These are phyloP conservation scores for Xylaria sp. DNA, from an alignment of 2,329 filamentous ascomycete species.

Conservation along the genomic window DNA sequence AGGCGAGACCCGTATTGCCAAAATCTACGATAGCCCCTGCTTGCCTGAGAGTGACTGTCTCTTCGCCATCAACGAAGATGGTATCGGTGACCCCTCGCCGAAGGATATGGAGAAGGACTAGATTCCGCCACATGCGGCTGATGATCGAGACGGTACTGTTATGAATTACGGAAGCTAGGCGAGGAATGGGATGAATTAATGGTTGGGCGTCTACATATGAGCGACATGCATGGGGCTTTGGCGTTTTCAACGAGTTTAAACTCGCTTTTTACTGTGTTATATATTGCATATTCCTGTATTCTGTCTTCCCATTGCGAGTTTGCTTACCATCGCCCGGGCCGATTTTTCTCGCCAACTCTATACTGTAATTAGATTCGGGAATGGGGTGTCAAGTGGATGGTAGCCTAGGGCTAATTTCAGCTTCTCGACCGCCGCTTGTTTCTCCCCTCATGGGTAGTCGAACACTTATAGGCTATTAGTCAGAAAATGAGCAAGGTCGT, in stretches of 20 bases:
- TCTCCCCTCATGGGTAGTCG: neutral
- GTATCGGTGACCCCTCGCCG: conserved; percentile 91
- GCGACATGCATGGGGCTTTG: conserved; percentile 28
- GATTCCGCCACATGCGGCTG: neutral
- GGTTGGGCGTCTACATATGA: conserved; percentile 16
- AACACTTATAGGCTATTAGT: neutral
- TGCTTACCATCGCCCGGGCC: neutral
- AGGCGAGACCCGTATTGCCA: conserved; percentile 94
- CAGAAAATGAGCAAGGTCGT: conserved; percentile 1
- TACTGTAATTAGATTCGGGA: neutral
- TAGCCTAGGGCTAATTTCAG: neutral
- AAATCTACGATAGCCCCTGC: conserved; percentile 98
- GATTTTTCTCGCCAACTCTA: neutral
- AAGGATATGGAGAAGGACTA: conserved; percentile 87
- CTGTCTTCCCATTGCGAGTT: neutral
- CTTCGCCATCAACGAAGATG: conserved; percentile 96
- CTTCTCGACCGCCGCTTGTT: neutral
- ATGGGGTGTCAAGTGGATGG: neutral
- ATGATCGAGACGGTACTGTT: neutral
- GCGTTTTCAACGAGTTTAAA: conserved; percentile 18
- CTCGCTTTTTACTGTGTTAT: conserved; percentile 4
- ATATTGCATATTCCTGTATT: conserved; percentile 6
- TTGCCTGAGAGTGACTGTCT: conserved; percentile 94
- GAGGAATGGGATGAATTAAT: conserved; percentile 19
- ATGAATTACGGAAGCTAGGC: neutral